These are phyloP conservation scores for Aspergillus pseudoviridinutans DNA, from an alignment of 2,329 filamentous ascomycete species.

Conservation along the genomic window DNA sequence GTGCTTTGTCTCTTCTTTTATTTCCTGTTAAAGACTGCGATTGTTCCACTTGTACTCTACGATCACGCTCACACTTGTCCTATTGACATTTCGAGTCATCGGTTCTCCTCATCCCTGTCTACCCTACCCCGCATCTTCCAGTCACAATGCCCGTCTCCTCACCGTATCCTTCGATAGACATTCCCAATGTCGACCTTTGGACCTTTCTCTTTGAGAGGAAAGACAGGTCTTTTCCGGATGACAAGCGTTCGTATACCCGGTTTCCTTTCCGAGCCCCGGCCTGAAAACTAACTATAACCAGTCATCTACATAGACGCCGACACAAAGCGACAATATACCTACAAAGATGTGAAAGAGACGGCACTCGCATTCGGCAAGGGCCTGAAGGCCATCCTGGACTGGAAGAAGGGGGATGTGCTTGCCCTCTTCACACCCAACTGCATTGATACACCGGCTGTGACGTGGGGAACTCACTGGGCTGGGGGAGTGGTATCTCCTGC, in stretches of 20 bases:
- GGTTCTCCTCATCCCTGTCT: background rate
- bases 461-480: conserved; percentile 77
- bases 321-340: conserved; percentile 67
- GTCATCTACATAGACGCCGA: conserved; percentile 75
- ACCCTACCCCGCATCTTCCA: conserved; percentile 13
- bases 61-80: background rate
- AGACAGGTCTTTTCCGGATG: conserved; percentile 61
- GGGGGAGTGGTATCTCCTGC: conserved; percentile 79
- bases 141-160: conserved; percentile 67
- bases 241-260: conserved; percentile 58
- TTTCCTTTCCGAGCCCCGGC: background rate
- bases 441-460: conserved; percentile 74
- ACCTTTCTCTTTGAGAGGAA: conserved; percentile 69
- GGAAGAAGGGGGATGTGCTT: conserved; percentile 79
- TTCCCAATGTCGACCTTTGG: conserved; percentile 77
- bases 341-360: conserved; percentile 59
- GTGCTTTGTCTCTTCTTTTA: background rate
- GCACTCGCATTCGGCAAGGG: conserved; percentile 77
- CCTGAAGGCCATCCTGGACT: conserved; percentile 68
- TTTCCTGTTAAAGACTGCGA: background rate
- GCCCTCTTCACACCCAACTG: conserved; percentile 80
- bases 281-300: conserved; percentile 33
- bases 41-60: background rate
- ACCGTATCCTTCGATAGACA: conserved; percentile 58
- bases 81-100: background rate